These are phyloP conservation scores for Erythrophleum ivorense DNA, from an alignment of 331 rosid genomes.

Conservation along the genomic window DNA sequence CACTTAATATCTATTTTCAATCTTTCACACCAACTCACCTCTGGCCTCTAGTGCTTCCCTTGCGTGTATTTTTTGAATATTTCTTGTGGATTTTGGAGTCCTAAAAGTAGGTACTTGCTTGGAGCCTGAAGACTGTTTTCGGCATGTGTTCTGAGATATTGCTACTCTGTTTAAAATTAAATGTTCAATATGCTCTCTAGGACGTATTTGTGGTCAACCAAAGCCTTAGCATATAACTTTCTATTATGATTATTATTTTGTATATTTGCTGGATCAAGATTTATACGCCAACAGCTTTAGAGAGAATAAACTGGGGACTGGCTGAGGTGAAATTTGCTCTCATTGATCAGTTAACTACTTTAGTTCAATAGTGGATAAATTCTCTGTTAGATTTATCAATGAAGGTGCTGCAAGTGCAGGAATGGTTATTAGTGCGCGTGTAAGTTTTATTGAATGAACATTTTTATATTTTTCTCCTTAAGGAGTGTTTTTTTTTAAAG, in stretches of 20 bases:
- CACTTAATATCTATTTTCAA: conserved; percentile 22
- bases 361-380: not conserved
- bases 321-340: not conserved
- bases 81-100: not conserved
- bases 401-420: too few species aligned
- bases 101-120: not conserved
- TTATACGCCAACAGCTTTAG: not conserved
- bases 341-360: not conserved
- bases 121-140: not conserved
- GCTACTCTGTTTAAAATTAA: not conserved
- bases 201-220: not conserved
- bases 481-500: too few species aligned
- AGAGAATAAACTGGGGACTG: not conserved
- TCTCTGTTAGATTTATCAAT: too few species aligned
- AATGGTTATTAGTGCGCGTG: too few species aligned
- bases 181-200: not conserved
- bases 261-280: conserved; percentile 8
- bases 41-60: not conserved
- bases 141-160: not conserved
- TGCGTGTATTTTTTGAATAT: conserved; percentile 5
- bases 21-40: not conserved
- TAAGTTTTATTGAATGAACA: too few species aligned
- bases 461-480: too few species aligned
- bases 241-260: not conserved
- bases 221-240: not conserved